Conservation (phyloP, 208 protist genomes). For the Porcisia hertigi region DNA sequence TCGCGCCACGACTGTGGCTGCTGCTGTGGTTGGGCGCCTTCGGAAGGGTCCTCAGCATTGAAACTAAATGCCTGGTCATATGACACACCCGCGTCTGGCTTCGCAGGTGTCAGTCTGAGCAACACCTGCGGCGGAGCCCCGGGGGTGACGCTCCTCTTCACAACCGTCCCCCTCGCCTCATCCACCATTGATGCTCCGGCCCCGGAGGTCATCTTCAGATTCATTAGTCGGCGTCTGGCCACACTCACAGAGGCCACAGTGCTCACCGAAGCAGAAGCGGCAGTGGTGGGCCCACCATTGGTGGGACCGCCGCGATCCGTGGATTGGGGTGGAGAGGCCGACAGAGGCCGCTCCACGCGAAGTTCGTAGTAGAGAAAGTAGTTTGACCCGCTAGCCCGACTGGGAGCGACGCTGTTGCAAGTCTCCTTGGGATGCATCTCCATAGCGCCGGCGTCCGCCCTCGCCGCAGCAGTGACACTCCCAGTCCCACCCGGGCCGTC, state of each 20-base stretch:
- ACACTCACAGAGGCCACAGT: conserved; percentile 15
- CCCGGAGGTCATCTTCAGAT: conserved; percentile 11
- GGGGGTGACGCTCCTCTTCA: conserved; percentile 4
- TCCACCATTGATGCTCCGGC: not conserved
- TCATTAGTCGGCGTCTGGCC: conserved; percentile 13
- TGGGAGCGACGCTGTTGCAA: not conserved
- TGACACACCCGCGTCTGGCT: conserved; percentile 14
- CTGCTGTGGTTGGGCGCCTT: not conserved
- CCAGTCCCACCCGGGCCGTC: not conserved
- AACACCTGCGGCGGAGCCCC: conserved; percentile 14
- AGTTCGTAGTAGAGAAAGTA: conserved; percentile 25
- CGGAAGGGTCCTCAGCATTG: not conserved
- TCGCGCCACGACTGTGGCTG: not conserved
- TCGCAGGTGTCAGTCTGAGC: conserved; percentile 13
- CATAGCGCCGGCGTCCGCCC: not conserved
- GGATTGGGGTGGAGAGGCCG: not conserved
- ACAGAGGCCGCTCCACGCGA: conserved; percentile 14
- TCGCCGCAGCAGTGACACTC: not conserved
- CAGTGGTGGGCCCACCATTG: not conserved
- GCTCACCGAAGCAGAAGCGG: not conserved
- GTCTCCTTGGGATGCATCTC: conserved; percentile 6
- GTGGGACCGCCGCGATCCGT: not conserved
- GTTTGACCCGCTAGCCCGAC: not conserved
- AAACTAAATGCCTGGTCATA: conserved; percentile 28
- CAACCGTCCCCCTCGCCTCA: not conserved